A percentile compares a stretch with the other conserved stretches of the same genome.
These are phyloP conservation scores for Talaromyces atroroseus DNA, from an alignment of 2,329 filamentous ascomycete species.

Conservation along the genomic window DNA sequence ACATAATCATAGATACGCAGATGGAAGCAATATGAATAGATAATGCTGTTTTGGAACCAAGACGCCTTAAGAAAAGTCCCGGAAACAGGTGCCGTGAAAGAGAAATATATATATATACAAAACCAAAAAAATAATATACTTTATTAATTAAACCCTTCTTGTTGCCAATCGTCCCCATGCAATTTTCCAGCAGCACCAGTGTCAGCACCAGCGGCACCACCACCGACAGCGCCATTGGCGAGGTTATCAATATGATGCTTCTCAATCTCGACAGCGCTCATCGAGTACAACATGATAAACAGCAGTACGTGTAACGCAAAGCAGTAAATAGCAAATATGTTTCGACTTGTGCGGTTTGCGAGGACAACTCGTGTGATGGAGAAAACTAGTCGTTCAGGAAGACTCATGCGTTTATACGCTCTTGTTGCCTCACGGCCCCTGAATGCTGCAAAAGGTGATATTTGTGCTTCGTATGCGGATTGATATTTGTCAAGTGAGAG, in stretches of 20 bases:
- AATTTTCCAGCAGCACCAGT: slow-evolving; percentile 29
- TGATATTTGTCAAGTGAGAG: slow-evolving; percentile 77
- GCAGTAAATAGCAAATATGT: slow-evolving; percentile 90
- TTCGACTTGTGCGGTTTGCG: slow-evolving; percentile 82
- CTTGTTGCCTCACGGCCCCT: slow-evolving; percentile 85
- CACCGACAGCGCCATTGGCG: slow-evolving; percentile 40
- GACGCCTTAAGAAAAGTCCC: background rate
- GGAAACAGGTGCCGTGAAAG: background rate
- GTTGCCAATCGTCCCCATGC: slow-evolving; percentile 56
- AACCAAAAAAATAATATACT: background rate
- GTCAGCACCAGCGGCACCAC: slow-evolving; percentile 21
- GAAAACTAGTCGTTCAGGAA: slow-evolving; percentile 85
- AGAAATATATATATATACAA: background rate
- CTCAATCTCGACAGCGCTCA: slow-evolving; percentile 64
- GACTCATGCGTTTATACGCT: slow-evolving; percentile 86
- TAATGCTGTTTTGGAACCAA: background rate
- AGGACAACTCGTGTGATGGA: slow-evolving; percentile 86
- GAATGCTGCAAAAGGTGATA: slow-evolving; percentile 94
- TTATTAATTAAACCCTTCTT: slow-evolving; percentile 51
- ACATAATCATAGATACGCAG: background rate
- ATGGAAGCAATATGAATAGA: background rate
- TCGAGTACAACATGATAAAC: slow-evolving; percentile 80
- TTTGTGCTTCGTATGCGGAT: slow-evolving; percentile 87
- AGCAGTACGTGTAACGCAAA: slow-evolving; percentile 81
- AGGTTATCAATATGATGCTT: slow-evolving; percentile 55